Evolutionary conservation across 2,329 filamentous ascomycete genomes (phyloP), one percentile per base, ranked within the genome.

Genomic region (Stemphylium lycopersici): DNA sequence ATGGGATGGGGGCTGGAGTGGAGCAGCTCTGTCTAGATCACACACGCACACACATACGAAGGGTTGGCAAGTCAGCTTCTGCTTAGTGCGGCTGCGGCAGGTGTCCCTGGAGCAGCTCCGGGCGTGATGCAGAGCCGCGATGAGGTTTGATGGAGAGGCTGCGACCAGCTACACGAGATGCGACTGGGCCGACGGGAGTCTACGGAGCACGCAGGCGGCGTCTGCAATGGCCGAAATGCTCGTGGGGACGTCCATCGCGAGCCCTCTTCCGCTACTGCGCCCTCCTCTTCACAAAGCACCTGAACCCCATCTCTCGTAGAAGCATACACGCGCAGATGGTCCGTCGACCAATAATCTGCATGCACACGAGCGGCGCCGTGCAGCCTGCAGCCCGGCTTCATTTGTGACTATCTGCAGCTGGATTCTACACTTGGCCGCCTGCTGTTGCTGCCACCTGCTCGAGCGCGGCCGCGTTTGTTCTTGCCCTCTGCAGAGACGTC

Each of bases 61-160:
- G 49, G 56, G 48, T 47, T 48, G 55, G 59, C 57, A 56, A 34
- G 65, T 68, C 66, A 67, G 65, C 66, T 60, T 50, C 56, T 61
- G 55, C 57, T 58, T 66, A 65, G 62, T 67, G 64, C 66, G 61
- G 59, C 60, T 43, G 52, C 63, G 63, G 61, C 56, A 50, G 63
- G 51, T 65, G 52, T 59, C 58, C 54, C 58, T 31, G 42, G 54
- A 59, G 44, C 51, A 58, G 54, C 51, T 45, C 48, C 57, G 53
- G 55, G 36, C 56, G 61, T 55, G 55, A 57, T 56, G 59, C 55
- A 56, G 52, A 58, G 43, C 52, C 48, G 62, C 51, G 62, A 62
- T 62, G 62, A 63, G 59, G 61, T 60, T 62, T 22, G 56, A 59
- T 52, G 52, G 48, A 53, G 55, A 41, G 41, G 34, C 34, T 39